These are phyloP conservation scores for Abortiporus biennis DNA, from an alignment of 1,284 basidiomycete genomes.

Conservation along the genomic window DNA sequence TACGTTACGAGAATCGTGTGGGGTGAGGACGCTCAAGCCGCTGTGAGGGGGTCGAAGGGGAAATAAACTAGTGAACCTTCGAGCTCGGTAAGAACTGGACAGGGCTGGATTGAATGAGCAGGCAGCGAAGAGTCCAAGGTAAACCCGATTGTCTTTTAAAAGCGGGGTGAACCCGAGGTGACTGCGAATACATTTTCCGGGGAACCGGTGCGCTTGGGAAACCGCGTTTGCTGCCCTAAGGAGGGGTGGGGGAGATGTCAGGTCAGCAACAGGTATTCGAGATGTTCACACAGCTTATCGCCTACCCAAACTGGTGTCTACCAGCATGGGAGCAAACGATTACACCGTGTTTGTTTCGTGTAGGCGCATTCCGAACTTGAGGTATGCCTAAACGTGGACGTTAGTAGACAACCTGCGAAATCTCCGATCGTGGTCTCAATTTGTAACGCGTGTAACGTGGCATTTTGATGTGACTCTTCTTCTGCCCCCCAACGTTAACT, in stretches of 20 bases:
- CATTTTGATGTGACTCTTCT: slow-evolving; percentile 11
- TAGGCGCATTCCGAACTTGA: too few species aligned
- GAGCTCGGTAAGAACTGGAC: slow-evolving; percentile 19
- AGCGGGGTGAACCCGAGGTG: slow-evolving; percentile 25
- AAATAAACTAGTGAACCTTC: slow-evolving; percentile 14
- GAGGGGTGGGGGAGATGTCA: slow-evolving; percentile 15
- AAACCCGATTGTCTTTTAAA: slow-evolving; percentile 25
- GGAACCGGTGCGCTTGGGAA: slow-evolving; percentile 18
- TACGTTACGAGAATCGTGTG: slow-evolving; percentile 4
- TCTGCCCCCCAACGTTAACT: not conserved
- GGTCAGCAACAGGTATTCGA: slow-evolving; percentile 12
- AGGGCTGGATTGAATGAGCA: slow-evolving; percentile 19
- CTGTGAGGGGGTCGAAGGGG: slow-evolving; percentile 9
- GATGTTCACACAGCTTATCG: slow-evolving; percentile 22
- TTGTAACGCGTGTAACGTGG: too few species aligned
- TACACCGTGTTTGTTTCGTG: slow-evolving; percentile 6
- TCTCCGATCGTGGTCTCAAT: not conserved
- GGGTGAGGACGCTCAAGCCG: slow-evolving; percentile 15
- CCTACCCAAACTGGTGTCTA: slow-evolving; percentile 9
- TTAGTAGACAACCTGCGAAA: too few species aligned
- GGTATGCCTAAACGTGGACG: too few species aligned
- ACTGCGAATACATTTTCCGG: slow-evolving; percentile 24
- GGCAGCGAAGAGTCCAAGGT: slow-evolving; percentile 23
- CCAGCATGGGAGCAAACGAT: slow-evolving; percentile 16
- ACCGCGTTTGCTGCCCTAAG: slow-evolving; percentile 16